Conservation (phyloP, 225 moss, liverwort and hornwort genomes). For the Pleurozium schreberi region DNA sequence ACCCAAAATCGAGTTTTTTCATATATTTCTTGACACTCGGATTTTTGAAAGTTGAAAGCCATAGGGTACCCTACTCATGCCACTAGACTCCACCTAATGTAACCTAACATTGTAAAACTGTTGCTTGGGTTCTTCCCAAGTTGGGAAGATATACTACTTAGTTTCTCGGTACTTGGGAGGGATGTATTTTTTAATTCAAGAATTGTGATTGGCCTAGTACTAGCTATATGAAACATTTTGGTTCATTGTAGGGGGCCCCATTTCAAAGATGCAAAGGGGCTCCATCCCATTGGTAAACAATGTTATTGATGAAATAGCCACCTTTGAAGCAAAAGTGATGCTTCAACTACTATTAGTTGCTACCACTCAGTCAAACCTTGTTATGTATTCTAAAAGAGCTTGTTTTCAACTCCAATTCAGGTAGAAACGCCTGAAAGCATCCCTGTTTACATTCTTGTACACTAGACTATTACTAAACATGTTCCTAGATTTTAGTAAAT, state of each 20-base stretch:
- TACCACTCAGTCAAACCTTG: too few species aligned
- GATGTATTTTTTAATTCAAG: not conserved
- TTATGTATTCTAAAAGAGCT: not conserved
- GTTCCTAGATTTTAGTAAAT: too few species aligned
- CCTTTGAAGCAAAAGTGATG: not conserved
- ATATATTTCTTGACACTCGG: not conserved
- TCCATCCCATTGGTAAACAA: not conserved
- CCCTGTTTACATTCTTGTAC: too few species aligned
- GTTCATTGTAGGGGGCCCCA: accelerated
- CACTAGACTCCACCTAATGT: not conserved
- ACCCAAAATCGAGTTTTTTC: not conserved
- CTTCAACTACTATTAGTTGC: not conserved
- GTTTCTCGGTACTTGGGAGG: accelerated
- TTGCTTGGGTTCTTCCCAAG: accelerated
- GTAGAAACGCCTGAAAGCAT: too few species aligned
- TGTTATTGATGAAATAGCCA: not conserved
- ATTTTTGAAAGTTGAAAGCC: not conserved
- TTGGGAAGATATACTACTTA: not conserved
- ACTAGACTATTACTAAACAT: too few species aligned
- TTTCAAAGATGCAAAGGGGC: not conserved
- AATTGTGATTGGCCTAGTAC: not conserved
- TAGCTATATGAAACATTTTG: not conserved
- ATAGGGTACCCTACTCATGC: not conserved
- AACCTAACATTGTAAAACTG: not conserved
- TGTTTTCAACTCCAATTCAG: not conserved